Conservation (phyloP, 106 monocot species). For the Gastrodia elata region DNA sequence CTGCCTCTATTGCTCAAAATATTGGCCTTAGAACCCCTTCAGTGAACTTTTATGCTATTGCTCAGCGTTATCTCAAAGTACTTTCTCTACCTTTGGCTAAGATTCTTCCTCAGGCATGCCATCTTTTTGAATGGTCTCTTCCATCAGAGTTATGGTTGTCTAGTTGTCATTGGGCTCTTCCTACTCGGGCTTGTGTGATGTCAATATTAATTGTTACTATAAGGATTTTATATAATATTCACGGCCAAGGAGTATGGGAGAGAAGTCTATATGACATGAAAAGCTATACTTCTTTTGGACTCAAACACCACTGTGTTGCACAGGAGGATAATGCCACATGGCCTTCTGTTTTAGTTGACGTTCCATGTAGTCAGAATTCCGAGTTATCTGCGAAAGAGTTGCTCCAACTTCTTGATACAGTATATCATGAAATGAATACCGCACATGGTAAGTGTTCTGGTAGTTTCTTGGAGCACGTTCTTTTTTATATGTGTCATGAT, state of each 20-base stretch:
- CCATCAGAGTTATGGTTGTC: constrained; percentile 83
- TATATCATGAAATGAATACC: constrained; percentile 35
- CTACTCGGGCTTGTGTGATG: constrained; percentile 80
- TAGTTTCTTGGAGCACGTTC: neutral
- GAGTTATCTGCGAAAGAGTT: constrained; percentile 37
- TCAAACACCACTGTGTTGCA: neutral
- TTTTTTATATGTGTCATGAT: neutral
- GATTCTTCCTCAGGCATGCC: constrained; percentile 62
- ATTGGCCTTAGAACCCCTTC: constrained; percentile 67
- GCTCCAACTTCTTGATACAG: constrained; percentile 43
- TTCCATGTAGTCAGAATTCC: constrained; percentile 8
- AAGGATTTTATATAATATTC: constrained; percentile 67
- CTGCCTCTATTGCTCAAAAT: constrained; percentile 50
- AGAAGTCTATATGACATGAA: constrained; percentile 16
- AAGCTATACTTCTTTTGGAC: neutral
- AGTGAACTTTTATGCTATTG: constrained; percentile 73
- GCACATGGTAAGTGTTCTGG: constrained; percentile 32
- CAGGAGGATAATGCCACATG: constrained; percentile 3
- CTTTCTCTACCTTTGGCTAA: constrained; percentile 51
- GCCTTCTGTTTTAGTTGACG: neutral
- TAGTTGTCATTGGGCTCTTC: constrained; percentile 33
- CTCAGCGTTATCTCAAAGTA: constrained; percentile 44
- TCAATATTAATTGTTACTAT: constrained; percentile 67
- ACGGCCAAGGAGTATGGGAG: constrained; percentile 83
- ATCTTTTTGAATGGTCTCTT: constrained; percentile 74